Base-by-base conservation (phyloP, 2,329 filamentous ascomycete species). In the Nemania sp. region DNA sequence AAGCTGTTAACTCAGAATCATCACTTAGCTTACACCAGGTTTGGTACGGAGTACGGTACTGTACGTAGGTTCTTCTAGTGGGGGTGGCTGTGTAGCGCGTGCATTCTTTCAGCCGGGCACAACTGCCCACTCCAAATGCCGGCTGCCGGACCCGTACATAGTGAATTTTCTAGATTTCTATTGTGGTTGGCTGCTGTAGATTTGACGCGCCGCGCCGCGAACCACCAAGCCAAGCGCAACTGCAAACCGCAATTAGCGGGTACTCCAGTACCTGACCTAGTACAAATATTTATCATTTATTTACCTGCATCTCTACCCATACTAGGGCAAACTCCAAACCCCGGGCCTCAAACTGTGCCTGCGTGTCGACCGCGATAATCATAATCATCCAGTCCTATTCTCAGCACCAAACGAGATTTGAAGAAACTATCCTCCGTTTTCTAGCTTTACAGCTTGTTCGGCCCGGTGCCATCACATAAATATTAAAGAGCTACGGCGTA, bases 131-230 rank as follows among this genome's bases (percentile, higher is more conserved):
- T 12, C 17, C 52, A 23, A 22, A 23, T 43, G 42, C 20, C 53
- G 52, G 43, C 48, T 52, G 53, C 44, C 23, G 3, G n/a, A 9
- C 8, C 22, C 17, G 19, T 22, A 33, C 28, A 14, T 8, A 6
- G 6, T 40, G 17, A 14, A 23, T 39, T 48, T 39, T 43, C 40
- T 4, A 9, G n/a, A n/a, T n/a, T n/a, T n/a, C n/a, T n/a, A n/a
- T n/a, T n/a, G n/a, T n/a, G n/a, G 50, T 50, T 57, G 54, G 45
- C 34, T 17, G 45, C 39, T n/a, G n/a, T n/a, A n/a, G n/a, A n/a
- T n/a, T 62, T 37, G 52, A 64, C 63, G 63, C 63, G 63, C 54
- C 61, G 63, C 63, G 61, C 58, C 63, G 60, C 60, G 56, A 62
- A 50, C 43, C 53, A 43, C 44, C 48, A 34, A 58, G 47, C n/a